Evolutionary conservation across 805 yeast species (phyloP).

Genomic region (Kluyveromyces dobzhanskii): DNA sequence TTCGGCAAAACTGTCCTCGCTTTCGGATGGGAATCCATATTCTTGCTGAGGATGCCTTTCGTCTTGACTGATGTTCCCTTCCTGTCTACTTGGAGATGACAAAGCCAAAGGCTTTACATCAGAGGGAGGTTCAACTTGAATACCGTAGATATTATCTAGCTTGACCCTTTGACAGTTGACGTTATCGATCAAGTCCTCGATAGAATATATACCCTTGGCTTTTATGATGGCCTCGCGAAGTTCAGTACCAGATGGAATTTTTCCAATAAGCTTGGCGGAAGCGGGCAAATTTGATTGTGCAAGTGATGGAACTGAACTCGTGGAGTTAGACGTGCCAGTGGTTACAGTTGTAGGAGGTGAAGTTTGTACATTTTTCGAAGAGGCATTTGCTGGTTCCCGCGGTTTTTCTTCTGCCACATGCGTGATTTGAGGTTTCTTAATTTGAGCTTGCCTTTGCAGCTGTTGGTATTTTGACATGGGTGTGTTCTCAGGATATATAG

Average conservation of each 20-base stretch:
- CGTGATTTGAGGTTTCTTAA: neutral
- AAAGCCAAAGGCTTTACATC: constrained; percentile 2
- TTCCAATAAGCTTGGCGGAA: constrained; percentile 23
- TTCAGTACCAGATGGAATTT: constrained; percentile 40
- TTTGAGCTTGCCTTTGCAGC: constrained; percentile 1
- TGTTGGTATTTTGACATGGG: neutral
- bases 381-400: constrained; percentile 1
- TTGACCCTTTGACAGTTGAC: constrained; percentile 48
- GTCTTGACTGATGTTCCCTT: neutral
- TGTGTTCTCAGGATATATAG: constrained; percentile 25
- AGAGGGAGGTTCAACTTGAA: constrained; percentile 10
- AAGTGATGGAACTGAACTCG: neutral
- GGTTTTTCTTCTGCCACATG: no score
- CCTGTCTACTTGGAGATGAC: neutral
- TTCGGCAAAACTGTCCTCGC: constrained; percentile 13
- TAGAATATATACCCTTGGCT: constrained; percentile 68
- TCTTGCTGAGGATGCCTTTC: neutral
- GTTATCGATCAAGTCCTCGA: constrained; percentile 56
- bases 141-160: constrained; percentile 42
- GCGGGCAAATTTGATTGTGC: constrained; percentile 6
- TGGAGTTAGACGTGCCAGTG: neutral
- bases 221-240: constrained; percentile 49
- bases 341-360: neutral
- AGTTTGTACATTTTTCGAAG: neutral
- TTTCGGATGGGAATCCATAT: constrained; percentile 5